phyloP scores from a whole-genome alignment of 169 alveolate genomes.

The Cryptosporidium sp. region DNA sequence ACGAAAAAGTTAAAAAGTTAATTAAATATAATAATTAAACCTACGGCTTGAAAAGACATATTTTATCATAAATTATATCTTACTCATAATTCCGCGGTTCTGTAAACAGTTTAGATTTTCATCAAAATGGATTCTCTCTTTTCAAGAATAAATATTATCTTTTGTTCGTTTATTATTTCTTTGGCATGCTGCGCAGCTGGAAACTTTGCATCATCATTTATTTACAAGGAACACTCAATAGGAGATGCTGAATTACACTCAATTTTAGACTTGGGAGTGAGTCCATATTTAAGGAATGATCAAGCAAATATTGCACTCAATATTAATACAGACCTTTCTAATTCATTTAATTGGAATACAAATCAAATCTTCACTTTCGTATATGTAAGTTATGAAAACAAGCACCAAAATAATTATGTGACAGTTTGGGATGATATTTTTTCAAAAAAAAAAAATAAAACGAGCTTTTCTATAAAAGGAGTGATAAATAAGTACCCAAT shows the following conservation, averaged over 20 bases:
- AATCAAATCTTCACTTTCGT: conserved; percentile 78
- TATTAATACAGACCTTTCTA: conserved; percentile 75
- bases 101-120: not conserved
- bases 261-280: conserved; percentile 75
- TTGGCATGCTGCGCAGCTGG: conserved; percentile 76
- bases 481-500: conserved; percentile 62
- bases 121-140: conserved; percentile 77
- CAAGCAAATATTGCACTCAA: conserved; percentile 78
- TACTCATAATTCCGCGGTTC: conserved; percentile 13
- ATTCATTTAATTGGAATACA: conserved; percentile 77
- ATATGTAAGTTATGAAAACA: conserved; percentile 75
- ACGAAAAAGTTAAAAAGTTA: not conserved
- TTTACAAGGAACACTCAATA: conserved; percentile 41
- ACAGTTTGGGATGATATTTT: conserved; percentile 77
- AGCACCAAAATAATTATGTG: conserved; percentile 74
- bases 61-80: not conserved
- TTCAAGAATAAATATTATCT: conserved; percentile 77
- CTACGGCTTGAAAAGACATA: conserved; percentile 70
- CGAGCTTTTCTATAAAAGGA: conserved; percentile 29
- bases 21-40: not conserved
- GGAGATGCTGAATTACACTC: conserved; percentile 72
- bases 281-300: conserved; percentile 78
- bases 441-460: conserved; percentile 2
- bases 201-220: conserved; percentile 73
- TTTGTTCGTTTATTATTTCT: conserved; percentile 76